These are phyloP conservation scores for Penicillium tannophilum DNA, from an alignment of 495 filamentous ascomycete genomes.

Conservation along the genomic window DNA sequence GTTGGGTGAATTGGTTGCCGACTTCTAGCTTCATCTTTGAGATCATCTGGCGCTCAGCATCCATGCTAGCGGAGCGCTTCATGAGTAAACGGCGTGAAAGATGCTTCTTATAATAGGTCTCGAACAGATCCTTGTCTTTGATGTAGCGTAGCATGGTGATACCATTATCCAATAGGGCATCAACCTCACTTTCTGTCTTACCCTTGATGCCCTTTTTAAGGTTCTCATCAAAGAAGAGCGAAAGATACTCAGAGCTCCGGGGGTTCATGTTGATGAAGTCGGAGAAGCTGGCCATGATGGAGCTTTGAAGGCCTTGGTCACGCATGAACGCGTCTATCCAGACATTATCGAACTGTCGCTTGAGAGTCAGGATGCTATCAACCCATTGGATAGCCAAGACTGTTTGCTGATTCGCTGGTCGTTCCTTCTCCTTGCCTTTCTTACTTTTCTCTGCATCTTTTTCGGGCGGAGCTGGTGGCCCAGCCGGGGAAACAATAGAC, in stretches of 20 bases:
- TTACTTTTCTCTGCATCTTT: slow-evolving; percentile 37
- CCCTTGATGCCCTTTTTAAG: slow-evolving; percentile 91
- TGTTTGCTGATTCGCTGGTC: slow-evolving; percentile 65
- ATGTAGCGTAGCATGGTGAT: slow-evolving; percentile 85
- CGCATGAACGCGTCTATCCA: slow-evolving; percentile 67
- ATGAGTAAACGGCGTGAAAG: slow-evolving; percentile 82
- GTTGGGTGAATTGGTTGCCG: slow-evolving; percentile 88
- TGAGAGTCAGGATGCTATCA: slow-evolving; percentile 80
- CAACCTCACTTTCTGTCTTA: slow-evolving; percentile 90
- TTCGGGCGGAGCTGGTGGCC: slow-evolving; percentile 18
- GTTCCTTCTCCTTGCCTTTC: slow-evolving; percentile 52
- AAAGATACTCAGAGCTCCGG: slow-evolving; percentile 87
- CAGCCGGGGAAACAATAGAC: slow-evolving; percentile 37
- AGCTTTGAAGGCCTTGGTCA: slow-evolving; percentile 77
- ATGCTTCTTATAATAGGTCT: slow-evolving; percentile 98
- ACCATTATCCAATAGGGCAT: slow-evolving; percentile 83
- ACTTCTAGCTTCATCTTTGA: slow-evolving; percentile 94
- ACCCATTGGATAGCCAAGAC: slow-evolving; percentile 92
- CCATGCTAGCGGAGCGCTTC: slow-evolving; percentile 82
- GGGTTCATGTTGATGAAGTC: slow-evolving; percentile 88
- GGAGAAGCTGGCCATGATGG: slow-evolving; percentile 79
- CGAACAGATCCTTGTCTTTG: slow-evolving; percentile 91
- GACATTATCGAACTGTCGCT: slow-evolving; percentile 85
- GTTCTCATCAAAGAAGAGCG: slow-evolving; percentile 96
- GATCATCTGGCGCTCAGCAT: slow-evolving; percentile 94